A percentile compares a stretch with the other conserved stretches of the same genome.
Evolutionary conservation across 352 stramenopile genomes (phyloP).

Genomic region (Globisporangium camurandrum): DNA sequence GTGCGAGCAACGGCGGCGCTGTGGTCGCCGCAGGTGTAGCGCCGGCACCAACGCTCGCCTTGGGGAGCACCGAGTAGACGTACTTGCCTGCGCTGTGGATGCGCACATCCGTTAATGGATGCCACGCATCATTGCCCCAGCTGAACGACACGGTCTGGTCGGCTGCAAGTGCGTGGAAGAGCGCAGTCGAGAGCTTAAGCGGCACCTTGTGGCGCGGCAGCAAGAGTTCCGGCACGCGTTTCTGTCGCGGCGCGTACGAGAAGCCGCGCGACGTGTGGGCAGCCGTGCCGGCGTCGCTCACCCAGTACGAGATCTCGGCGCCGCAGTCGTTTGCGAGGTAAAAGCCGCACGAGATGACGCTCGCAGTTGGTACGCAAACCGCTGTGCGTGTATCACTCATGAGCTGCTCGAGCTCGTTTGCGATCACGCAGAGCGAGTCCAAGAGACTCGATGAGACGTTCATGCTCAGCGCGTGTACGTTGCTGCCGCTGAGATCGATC

Average conservation of each 20-base stretch:
- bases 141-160: constrained; percentile 75
- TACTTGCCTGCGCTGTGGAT: constrained; percentile 75
- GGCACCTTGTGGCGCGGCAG: constrained; percentile 48
- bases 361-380: constrained; percentile 39
- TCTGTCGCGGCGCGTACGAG: constrained; percentile 43
- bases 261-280: constrained; percentile 36
- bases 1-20: constrained; percentile 33
- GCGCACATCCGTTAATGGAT: constrained; percentile 67
- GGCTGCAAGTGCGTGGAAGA: constrained; percentile 55
- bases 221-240: constrained; percentile 34
- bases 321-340: constrained; percentile 73
- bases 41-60: neutral
- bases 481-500: constrained; percentile 41
- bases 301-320: constrained; percentile 52
- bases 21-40: neutral
- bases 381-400: constrained; percentile 1
- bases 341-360: constrained; percentile 73
- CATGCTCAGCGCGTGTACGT: constrained; percentile 50
- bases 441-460: constrained; percentile 67
- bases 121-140: constrained; percentile 61
- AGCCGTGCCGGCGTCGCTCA: constrained; percentile 38
- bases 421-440: constrained; percentile 48
- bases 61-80: constrained; percentile 55
- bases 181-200: constrained; percentile 59
- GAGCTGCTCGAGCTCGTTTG: constrained; percentile 51